Base-by-base conservation (phyloP, 495 filamentous ascomycete genomes). In the Pseudevernia furfuracea region DNA sequence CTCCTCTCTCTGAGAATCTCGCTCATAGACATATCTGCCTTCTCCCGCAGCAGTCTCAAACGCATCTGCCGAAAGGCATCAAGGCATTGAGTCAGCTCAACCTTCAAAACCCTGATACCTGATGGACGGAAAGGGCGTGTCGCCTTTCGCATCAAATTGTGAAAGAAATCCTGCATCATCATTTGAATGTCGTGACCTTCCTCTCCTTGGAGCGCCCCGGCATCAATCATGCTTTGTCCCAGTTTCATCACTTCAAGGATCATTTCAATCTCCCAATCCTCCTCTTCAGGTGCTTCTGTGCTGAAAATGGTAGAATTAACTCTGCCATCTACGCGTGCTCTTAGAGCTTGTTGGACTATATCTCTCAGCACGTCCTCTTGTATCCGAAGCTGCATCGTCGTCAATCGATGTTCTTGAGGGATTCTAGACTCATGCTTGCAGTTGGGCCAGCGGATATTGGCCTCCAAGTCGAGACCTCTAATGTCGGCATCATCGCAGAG, bases 71-170 rank as follows among this genome's bases (percentile, higher is more conserved):
- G 49, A 19, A 53, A 53, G 28, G 3, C 49, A 4, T 5, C 11
- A 2, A 53, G 49, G 49, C 21, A 19, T 28, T 53, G 49, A 28
- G 25, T 30, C 28, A 15, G 49, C 49, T 53, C 49, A 6, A 14
- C 9, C 46, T 25, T 5, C 46, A 15, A 0, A 48, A 19, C 14
- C 1, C 28, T 6, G 49, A 32, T 32, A 28, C 49, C 49, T 17
- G 49, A 53, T 53, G 49, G 49, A 32, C 49, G 49, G 49, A 53
- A 53, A 30, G 49, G 49, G 28, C 15, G 49, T 30, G 28, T 53
- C 49, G 14, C 10, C 15, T 53, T 32, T 53, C 28, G 25, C 12
- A 32, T 53, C 4, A 21, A 8, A 1, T 14, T 32, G 25, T 5
- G 3, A 53, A 49, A 7, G 5, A 32, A 17, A 1, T 53, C 32